Base-by-base conservation (phyloP, 2,329 filamentous ascomycete genomes). In the Coniosporium tulheliwenetii region DNA sequence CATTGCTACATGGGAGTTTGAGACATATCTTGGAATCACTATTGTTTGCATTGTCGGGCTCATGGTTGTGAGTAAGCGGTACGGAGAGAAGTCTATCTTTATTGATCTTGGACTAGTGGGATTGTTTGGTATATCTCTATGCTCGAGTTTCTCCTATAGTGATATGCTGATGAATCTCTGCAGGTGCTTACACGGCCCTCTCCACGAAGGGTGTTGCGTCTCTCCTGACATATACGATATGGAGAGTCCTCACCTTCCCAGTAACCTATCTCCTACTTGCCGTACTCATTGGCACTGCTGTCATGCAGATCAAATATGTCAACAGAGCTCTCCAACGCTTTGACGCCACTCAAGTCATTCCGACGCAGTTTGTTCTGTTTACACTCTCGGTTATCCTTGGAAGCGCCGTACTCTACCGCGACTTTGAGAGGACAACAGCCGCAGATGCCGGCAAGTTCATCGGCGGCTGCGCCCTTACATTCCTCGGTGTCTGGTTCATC, bases 261-360 rank as follows among this genome's bases (percentile, higher is more conserved):
- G 81, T 98, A 45, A 93, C 86, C 14, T 98, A 96, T 55, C 73
- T 78, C 1, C 73, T 98, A n/a, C 59, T 91, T 8, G 66, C 81
- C 39, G 71, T 96, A 38, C 71, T 98, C 19, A 69, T 91, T 13
- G 73, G 67, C 37, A 96, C 89, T 1, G 91, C 91, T 5, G 68
- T 98, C 44, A 86, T 96, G 81, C 91, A 98, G 63, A 89, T 98
- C 51, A 89, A 85, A 56, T 98, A 96, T 56, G 75, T 98, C 57
- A 98, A 96, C 64, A 83, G 76, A 39, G 79, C 81, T 1, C 68
- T 98, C 40, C 87, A 95, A 57, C 78, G 84, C 37, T 98, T 96
- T 64, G 85, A 95, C 59, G 94, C 91, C 5, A 98, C 91, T 0
- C 86, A 95, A 58, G 91, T 98, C 50, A 98, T 98, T 47, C 91